Base-by-base conservation (phyloP, 768 basidiomycete genomes). In the Coprinopsis marcescibilis region DNA sequence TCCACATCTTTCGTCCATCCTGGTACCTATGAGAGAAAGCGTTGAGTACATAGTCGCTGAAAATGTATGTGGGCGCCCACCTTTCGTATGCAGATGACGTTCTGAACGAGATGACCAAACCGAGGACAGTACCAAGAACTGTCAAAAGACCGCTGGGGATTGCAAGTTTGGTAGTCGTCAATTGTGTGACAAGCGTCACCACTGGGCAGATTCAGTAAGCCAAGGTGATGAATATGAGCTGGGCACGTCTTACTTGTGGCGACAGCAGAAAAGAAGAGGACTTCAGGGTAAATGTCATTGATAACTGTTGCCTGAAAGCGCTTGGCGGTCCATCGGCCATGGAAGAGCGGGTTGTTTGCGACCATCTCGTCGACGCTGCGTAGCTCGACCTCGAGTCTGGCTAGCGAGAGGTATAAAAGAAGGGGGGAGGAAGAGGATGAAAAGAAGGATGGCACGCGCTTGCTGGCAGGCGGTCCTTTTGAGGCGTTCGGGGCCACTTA, bases 1-100 rank as follows among this genome's bases (percentile, higher is more conserved):
- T 76, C 83, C 85, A 88, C 58, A 85, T 70, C 57, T 80, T 84
- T 20, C 84, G 64, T 4, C 85, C 85, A 59, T 85, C 80, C 55
- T 78, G 77, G 58, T 80, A 83, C 54, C 78, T 81, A n/a, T n/a
- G n/a, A n/a, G n/a, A n/a, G n/a, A n/a, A n/a, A n/a, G n/a, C n/a
- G n/a, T n/a, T n/a, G n/a, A n/a, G n/a, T n/a, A n/a, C n/a, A 14
- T 26, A 50, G 33, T 45, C 25, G 57, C 84, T 84, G 0, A 83
- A 82, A 35, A 77, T 80, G 10, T 78, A 80, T 5, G 82, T 85
- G 23, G 15, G 45, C 4, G 27, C 39, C 36, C 40, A 49, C 48
- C 48, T 49, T 23, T 49, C 48, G 24, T 49, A 26, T 1, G 84
- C 83, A 29, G 80, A 81, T 10, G 81, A 81, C 5, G 84, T 86